phyloP scores from a whole-genome alignment of 768 basidiomycete species.

The Panaeolus papilionaceus region DNA sequence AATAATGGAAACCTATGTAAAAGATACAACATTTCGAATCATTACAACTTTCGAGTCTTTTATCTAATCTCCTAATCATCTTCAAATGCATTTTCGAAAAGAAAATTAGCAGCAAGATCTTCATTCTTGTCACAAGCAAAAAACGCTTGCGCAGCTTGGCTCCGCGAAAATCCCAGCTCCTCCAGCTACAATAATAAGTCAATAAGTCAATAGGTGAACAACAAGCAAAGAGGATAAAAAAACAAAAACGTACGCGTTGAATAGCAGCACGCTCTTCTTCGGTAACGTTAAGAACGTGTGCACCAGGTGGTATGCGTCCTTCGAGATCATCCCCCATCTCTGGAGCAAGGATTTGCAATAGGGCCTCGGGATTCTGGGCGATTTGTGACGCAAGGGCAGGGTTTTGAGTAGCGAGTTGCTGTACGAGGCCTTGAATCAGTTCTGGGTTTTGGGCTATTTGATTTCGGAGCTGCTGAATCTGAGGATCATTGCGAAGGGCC shows the following conservation, averaged over 20 bases:
- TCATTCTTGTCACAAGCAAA: constrained; percentile 97
- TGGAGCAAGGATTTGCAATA: constrained; percentile 68
- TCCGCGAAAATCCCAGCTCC: constrained; percentile 85
- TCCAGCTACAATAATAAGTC: constrained; percentile 62
- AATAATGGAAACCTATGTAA: not conserved
- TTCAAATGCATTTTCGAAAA: constrained; percentile 79
- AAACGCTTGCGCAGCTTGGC: constrained; percentile 88
- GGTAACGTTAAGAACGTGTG: constrained; percentile 78
- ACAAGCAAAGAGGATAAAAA: not conserved
- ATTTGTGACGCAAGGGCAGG: constrained; percentile 77
- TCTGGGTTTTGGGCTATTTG: constrained; percentile 80
- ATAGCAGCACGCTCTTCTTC: constrained; percentile 90
- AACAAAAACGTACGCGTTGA: constrained; percentile 67
- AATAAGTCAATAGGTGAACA: constrained; percentile 14
- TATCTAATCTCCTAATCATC: constrained; percentile 28
- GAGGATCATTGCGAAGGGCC: constrained; percentile 64
- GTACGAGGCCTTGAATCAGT: constrained; percentile 78
- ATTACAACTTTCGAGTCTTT: constrained; percentile 8
- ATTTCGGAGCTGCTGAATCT: constrained; percentile 76
- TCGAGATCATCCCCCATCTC: constrained; percentile 47
- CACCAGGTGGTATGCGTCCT: constrained; percentile 52
- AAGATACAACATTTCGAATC: not conserved
- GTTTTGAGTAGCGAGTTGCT: constrained; percentile 79
- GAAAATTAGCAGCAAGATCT: constrained; percentile 92
- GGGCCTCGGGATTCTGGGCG: constrained; percentile 71